Evolutionary conservation across 2,329 filamentous ascomycete species (phyloP).

Genomic region (Cyphellophora attinorum): DNA sequence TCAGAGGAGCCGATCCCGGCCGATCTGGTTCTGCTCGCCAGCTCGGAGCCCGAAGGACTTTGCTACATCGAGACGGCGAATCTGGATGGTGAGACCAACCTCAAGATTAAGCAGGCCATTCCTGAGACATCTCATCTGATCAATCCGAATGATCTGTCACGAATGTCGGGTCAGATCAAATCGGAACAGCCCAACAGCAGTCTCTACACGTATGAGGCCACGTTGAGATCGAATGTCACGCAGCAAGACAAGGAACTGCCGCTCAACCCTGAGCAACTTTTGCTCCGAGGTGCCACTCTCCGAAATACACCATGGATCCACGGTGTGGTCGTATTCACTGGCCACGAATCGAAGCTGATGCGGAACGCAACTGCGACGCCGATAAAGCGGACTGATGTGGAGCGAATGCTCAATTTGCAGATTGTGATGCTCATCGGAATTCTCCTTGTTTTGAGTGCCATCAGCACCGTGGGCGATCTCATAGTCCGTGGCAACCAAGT

Average conservation of each 20-base stretch:
- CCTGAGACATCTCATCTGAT: constrained; percentile 86
- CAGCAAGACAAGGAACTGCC: constrained; percentile 89
- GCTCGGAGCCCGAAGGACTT: constrained; percentile 90
- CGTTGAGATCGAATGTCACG: constrained; percentile 78
- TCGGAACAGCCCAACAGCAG: constrained; percentile 98
- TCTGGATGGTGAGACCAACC: constrained; percentile 91
- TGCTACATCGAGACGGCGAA: constrained; percentile 99
- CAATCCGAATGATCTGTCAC: constrained; percentile 73
- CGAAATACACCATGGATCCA: constrained; percentile 97
- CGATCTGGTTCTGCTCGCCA: constrained; percentile 83
- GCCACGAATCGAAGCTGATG: constrained; percentile 98
- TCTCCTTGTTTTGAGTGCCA: constrained; percentile 71
- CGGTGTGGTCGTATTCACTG: constrained; percentile 90
- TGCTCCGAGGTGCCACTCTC: constrained; percentile 85
- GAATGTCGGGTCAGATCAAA: constrained; percentile 74
- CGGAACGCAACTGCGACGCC: constrained; percentile 93
- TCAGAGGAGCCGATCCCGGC: constrained; percentile 93
- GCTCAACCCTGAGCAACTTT: constrained; percentile 80
- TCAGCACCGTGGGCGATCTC: constrained; percentile 86
- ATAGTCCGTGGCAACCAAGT: constrained; percentile 60
- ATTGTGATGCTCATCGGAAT: constrained; percentile 85
- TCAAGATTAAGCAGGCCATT: constrained; percentile 97
- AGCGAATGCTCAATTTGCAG: constrained; percentile 84
- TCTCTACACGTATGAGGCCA: constrained; percentile 95
- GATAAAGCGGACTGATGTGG: constrained; percentile 95